A percentile compares a stretch with the other conserved stretches of the same genome.
Conservation (phyloP, 1,139 yeast genomes). For the Kluyveromyces marxianus region DNA sequence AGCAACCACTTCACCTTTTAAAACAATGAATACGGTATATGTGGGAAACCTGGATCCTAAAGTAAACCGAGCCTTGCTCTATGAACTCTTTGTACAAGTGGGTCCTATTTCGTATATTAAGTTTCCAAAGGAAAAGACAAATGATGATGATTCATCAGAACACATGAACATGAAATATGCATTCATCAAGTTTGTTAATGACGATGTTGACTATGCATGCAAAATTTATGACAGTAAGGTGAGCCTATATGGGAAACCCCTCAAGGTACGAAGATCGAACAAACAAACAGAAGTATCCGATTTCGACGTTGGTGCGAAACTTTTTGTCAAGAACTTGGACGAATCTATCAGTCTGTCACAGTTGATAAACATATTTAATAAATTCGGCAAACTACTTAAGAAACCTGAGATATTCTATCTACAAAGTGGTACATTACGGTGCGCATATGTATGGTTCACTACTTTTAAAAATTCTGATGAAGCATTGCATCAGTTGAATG, state of each 20-base stretch:
- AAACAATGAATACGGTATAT: constrained; percentile 46
- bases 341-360: constrained; percentile 58
- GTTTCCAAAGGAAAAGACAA: constrained; percentile 71
- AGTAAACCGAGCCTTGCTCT: constrained; percentile 59
- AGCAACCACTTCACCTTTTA: too few species aligned
- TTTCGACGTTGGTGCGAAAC: constrained; percentile 63
- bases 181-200: constrained; percentile 63
- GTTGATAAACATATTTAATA: constrained; percentile 52
- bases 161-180: constrained; percentile 92
- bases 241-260: constrained; percentile 53
- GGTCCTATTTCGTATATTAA: constrained; percentile 69
- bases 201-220: constrained; percentile 67
- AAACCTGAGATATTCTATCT: constrained; percentile 51
- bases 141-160: constrained; percentile 44
- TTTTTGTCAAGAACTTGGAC: constrained; percentile 68
- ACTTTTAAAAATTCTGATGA: constrained; percentile 64
- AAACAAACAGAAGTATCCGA: constrained; percentile 17
- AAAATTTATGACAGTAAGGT: constrained; percentile 46
- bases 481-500: constrained; percentile 66
- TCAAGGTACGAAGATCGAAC: constrained; percentile 51
- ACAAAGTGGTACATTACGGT: constrained; percentile 44
- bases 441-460: constrained; percentile 55
- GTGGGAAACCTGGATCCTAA: constrained; percentile 77
- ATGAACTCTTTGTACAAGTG: constrained; percentile 78
- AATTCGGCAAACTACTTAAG: constrained; percentile 57